These are phyloP conservation scores for Trichomonas tenax DNA, from an alignment of 208 protist genomes.

Conservation along the genomic window DNA sequence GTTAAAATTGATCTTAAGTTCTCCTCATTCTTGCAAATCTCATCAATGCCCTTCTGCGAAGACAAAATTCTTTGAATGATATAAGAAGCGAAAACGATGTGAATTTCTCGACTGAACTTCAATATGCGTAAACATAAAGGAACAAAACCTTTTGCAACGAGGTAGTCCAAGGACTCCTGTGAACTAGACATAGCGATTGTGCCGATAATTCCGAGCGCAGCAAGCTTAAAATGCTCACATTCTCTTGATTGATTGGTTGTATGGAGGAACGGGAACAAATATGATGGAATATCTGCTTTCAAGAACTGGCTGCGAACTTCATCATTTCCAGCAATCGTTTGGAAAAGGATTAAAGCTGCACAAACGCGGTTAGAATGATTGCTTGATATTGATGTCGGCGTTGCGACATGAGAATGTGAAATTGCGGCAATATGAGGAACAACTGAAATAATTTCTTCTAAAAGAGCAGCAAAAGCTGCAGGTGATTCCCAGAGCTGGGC, in stretches of 20 bases:
- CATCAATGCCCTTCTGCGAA: slow-evolving; percentile 80
- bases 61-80: slow-evolving; percentile 96
- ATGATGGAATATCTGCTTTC: slow-evolving; percentile 87
- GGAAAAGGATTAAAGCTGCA: slow-evolving; percentile 91
- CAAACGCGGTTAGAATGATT: slow-evolving; percentile 42
- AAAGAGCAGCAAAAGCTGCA: slow-evolving; percentile 83
- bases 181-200: slow-evolving; percentile 79
- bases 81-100: slow-evolving; percentile 91
- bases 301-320: slow-evolving; percentile 85
- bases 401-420: slow-evolving; percentile 42
- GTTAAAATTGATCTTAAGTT: background rate
- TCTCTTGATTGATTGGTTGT: slow-evolving; percentile 64
- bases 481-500: slow-evolving; percentile 89
- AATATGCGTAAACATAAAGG: slow-evolving; percentile 97
- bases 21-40: slow-evolving; percentile 83
- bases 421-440: slow-evolving; percentile 76
- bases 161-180: slow-evolving; percentile 76
- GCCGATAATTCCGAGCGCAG: slow-evolving; percentile 92
- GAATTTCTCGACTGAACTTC: slow-evolving; percentile 71
- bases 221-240: slow-evolving; percentile 89
- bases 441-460: slow-evolving; percentile 85
- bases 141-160: slow-evolving; percentile 94
- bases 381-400: background rate
- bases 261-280: slow-evolving; percentile 96
- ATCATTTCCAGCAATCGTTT: slow-evolving; percentile 84